Percentiles rank a stretch among this genome's conserved stretches.
Evolutionary conservation across 345 rosid species (phyloP).

Genomic region (Acer campestre): DNA sequence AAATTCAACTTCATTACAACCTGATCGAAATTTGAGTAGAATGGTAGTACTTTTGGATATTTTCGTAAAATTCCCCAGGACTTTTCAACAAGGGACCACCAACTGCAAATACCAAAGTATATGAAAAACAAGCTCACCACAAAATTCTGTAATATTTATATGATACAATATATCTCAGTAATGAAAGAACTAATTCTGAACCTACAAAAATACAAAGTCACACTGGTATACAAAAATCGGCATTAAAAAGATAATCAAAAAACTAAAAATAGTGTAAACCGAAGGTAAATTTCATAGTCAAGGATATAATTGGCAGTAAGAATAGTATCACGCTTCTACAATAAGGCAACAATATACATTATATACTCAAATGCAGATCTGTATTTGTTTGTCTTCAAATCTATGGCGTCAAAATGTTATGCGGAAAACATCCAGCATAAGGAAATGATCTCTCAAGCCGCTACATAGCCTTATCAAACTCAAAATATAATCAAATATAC

Average conservation of each 20-base stretch:
- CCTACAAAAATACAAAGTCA: not conserved
- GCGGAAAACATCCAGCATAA: not conserved
- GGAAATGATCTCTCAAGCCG: not conserved
- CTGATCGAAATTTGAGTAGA: constrained; percentile 83
- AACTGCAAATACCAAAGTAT: constrained; percentile 39
- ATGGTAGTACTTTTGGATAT: constrained; percentile 71
- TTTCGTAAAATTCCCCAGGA: constrained; percentile 68
- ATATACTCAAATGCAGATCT: not conserved
- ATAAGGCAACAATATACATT: not conserved
- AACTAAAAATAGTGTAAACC: not conserved
- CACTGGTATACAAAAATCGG: not conserved
- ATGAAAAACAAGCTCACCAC: not conserved
- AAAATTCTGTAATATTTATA: not conserved
- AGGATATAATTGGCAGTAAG: not conserved
- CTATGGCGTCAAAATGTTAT: not conserved
- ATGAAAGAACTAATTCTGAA: not conserved
- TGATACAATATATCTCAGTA: not conserved
- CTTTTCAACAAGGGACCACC: constrained; percentile 87
- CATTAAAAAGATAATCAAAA: constrained; percentile 2
- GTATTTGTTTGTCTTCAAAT: not conserved
- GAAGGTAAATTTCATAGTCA: not conserved
- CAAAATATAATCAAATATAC: not conserved
- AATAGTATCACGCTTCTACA: too few relatives aligned
- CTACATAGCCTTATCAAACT: not conserved
- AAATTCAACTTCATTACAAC: constrained; percentile 32